These are phyloP conservation scores for Mortierella sp. DNA, from an alignment of 371 early-diverging fungal genomes.

Conservation along the genomic window DNA sequence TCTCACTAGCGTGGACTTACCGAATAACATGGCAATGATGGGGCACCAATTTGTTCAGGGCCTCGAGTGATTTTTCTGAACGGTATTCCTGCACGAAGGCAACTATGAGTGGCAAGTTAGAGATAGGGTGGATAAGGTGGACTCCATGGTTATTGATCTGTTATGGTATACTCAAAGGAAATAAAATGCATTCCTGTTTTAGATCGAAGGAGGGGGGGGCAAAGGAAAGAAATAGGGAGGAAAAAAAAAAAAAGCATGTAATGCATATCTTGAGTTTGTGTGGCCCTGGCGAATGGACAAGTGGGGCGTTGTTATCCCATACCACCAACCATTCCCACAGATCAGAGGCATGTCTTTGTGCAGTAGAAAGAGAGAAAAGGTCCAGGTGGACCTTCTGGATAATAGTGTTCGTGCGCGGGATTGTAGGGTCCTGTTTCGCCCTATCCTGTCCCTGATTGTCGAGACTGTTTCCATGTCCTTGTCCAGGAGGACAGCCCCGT, in stretches of 20 bases:
- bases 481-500: conserved; percentile 1
- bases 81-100: conserved; percentile 93
- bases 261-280: not conserved
- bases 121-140: not conserved
- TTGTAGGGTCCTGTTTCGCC: not conserved
- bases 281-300: not conserved
- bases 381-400: no score
- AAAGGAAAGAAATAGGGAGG: conserved; percentile 1
- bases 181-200: conserved; percentile 2
- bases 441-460: not conserved
- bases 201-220: conserved; percentile 2
- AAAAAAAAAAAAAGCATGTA: no score
- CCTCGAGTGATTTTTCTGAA: conserved; percentile 88
- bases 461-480: not conserved
- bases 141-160: not conserved
- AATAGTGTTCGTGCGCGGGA: not conserved
- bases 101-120: conserved; percentile 61
- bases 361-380: no score
- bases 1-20: conserved; percentile 48
- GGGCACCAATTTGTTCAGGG: conserved; percentile 89
- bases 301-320: not conserved
- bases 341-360: not conserved
- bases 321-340: not conserved
- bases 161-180: not conserved
- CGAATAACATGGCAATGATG: conserved; percentile 86